Evolutionary conservation across 331 rosid genomes (phyloP), one percentile per base, ranked within the genome.

Genomic region (Malus hybrid): DNA sequence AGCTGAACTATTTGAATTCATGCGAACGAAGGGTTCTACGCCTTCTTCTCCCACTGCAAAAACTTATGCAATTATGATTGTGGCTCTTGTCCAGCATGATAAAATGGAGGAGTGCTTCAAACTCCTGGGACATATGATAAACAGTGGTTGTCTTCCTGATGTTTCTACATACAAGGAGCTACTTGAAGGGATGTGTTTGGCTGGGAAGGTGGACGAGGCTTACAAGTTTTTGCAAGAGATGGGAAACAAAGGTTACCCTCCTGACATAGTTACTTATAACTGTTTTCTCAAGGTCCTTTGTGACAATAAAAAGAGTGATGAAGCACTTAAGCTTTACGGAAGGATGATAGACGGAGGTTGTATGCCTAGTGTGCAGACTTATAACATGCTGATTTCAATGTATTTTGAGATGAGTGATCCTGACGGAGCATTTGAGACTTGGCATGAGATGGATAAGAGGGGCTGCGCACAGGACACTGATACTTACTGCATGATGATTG

Each of bases 161-260:
- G 99, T 94, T 79, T 78, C 97, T 20, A 92, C 99, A 22, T 94
- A 91, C 82, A 88, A 88, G 79, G 93, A 87, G 33, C 79, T 94
- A 71, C 83, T 92, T 39, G 97, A 94, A 80, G 99, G 97, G 72
- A 92, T 92, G 96, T 92, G 96, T 83, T 70, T 89, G 86, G 86
- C 83, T 42, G 97, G 91, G 68, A 92, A 89, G 84, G 79, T 86
- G 46, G 89, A 85, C 15, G 91, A 81, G 82, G 99, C 97, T n/a
- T 90, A 92, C 85, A 86, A 82, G 48, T 92, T 94, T 78, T 80
- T 94, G 78, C 89, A 90, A 67, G 96, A 88, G 93, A 94, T 94
- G 99, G 96, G 96, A 74, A 94, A 80, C 86, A 94, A 87, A 83
- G 97, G 97, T 78, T 94, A 92, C 80, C 96, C 90, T 7, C 89